Percentiles rank a stretch among this genome's conserved stretches.
These are phyloP conservation scores for Triticum timopheevii DNA, from an alignment of 176 grass and related monocot species.

Conservation along the genomic window DNA sequence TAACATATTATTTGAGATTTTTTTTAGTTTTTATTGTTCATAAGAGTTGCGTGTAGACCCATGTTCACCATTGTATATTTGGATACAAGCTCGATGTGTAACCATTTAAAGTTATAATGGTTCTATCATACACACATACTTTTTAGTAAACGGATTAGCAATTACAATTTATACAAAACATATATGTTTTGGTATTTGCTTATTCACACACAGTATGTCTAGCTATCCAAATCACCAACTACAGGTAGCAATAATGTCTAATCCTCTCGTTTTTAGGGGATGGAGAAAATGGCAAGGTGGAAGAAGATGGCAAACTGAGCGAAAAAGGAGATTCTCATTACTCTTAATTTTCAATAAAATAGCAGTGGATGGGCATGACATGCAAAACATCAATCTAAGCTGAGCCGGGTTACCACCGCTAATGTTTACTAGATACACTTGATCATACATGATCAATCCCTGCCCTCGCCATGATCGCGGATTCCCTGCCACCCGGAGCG, in stretches of 20 bases:
- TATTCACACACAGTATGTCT: background rate
- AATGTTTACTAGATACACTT: background rate
- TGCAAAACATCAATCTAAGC: background rate
- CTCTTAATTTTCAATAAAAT: background rate
- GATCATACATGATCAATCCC: background rate
- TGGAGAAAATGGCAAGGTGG: slow-evolving; percentile 38
- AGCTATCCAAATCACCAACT: background rate
- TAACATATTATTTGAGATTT: no score
- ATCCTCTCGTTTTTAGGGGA: slow-evolving; percentile 5
- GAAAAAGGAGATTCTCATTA: background rate
- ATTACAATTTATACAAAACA: background rate
- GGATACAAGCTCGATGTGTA: no score
- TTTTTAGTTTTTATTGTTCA: no score
- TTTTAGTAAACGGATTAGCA: no score
- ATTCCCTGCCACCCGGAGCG: no score
- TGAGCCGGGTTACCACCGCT: background rate
- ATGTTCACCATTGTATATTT: no score
- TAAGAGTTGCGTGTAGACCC: no score
- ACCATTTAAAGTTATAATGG: no score
- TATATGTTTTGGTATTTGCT: background rate
- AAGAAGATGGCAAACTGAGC: background rate
- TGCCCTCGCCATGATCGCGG: no score
- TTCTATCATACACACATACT: background rate
- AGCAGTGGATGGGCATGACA: background rate
- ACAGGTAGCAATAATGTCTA: background rate